Base-by-base conservation (phyloP, 768 basidiomycete species). In the Leccinum aurantiacum region DNA sequence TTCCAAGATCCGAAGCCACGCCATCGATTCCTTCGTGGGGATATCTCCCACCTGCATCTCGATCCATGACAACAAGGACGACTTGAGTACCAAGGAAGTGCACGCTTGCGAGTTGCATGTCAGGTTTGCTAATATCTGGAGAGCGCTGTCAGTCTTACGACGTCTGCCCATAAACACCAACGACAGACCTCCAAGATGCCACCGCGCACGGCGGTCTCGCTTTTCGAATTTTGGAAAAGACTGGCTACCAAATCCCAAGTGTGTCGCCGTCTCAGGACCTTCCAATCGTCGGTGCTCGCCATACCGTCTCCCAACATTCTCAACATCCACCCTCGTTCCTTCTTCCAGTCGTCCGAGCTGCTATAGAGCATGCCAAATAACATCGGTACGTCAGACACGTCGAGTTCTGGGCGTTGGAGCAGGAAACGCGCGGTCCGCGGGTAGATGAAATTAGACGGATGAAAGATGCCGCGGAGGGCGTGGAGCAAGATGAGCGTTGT, bases 191-290 rank as follows among this genome's bases (percentile, higher is more conserved):
- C 90, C 5, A 93, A 71, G 37, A 93, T 84, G 2, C 82, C 79
- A 48, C 76, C 75, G 15, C 88, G 79, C 61, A 91, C 67, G 1
- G 76, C 54, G 0, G 67, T 60, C 58, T 93, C 90, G 3, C 75
- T 73, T 48, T 77, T 71, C 0, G 84, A 84, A 60, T 86, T 85
- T 63, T 92, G 88, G 74, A 88, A 94, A 53, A 95, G 70, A 60
- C 90, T 92, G 2, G 93, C 89, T 2, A 96, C 74, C 29, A 96
- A 76, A 62, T 93, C 92, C 90, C 93, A 96, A 0, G 91, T 93
- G 68, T 94, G 91, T 27, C 95, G 77, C 49, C 92, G 79, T 66
- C 86, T 86, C 56, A 95, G 71, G 3, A 93, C 82, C 33, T 79
- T 80, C 94, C 95, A 97, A 67, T 98, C 95, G 46, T 84, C 81